A percentile compares a stretch with the other conserved stretches of the same genome.
These are phyloP conservation scores for Arxiozyma telluris DNA, from an alignment of 1,139 yeast species.

Conservation along the genomic window DNA sequence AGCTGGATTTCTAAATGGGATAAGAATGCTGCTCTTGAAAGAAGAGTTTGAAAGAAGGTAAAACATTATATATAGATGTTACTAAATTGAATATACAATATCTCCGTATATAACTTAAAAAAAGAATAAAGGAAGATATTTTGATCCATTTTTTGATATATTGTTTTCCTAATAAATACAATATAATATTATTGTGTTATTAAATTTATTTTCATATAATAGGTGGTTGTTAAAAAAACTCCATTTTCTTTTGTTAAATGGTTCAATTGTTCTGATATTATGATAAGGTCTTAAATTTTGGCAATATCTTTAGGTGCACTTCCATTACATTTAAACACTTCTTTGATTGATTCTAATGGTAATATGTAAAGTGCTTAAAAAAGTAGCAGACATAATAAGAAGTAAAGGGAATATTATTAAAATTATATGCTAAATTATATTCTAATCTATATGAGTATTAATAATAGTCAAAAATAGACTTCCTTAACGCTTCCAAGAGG, in stretches of 20 bases:
- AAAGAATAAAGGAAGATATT: not conserved
- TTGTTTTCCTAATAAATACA: too few species aligned
- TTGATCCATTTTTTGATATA: too few species aligned
- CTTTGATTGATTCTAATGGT: too few species aligned
- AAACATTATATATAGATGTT: not conserved
- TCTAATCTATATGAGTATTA: not conserved
- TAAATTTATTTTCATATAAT: too few species aligned
- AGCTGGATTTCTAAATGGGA: slow-evolving; percentile 63
- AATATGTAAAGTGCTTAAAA: too few species aligned
- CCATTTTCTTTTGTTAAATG: not conserved
- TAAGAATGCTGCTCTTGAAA: slow-evolving; percentile 53
- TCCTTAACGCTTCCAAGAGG: slow-evolving; percentile 25
- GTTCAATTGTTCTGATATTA: too few species aligned
- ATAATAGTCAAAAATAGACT: not conserved
- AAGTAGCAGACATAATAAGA: too few species aligned
- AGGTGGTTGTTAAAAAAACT: not conserved
- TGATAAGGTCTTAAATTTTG: too few species aligned
- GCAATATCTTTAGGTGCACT: not conserved
- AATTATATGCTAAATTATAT: not conserved
- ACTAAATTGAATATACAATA: not conserved
- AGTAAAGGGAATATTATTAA: not conserved
- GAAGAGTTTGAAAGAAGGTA: slow-evolving; percentile 29
- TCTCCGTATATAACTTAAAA: not conserved
- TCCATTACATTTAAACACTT: too few species aligned
- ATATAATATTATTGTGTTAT: too few species aligned